Percentiles rank a stretch among this genome's conserved stretches.
phyloP scores from a whole-genome alignment of 108 stramenopile genomes.

The Phaeodactylum tricornutum region DNA sequence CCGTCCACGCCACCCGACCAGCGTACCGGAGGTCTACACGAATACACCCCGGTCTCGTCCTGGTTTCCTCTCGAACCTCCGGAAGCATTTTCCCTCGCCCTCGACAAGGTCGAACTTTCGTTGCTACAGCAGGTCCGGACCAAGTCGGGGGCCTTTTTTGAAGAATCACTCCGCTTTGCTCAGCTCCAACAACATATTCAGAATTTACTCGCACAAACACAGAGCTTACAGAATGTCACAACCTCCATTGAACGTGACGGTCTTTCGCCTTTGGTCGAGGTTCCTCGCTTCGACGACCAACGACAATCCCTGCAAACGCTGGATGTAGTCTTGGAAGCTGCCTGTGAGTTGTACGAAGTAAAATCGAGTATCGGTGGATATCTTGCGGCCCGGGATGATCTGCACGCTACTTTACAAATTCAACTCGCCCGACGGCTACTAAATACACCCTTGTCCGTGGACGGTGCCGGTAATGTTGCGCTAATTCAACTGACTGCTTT shows the following conservation, averaged over 20 bases:
- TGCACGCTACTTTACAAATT: conserved; percentile 69
- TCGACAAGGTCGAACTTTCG: conserved; percentile 74
- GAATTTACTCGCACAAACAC: conserved; percentile 54
- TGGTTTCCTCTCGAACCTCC: conserved; percentile 18
- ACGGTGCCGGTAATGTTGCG: conserved; percentile 12
- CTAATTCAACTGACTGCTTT: conserved; percentile 45
- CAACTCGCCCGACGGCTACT: conserved; percentile 49
- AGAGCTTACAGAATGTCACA: conserved; percentile 25
- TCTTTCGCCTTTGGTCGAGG: conserved; percentile 41
- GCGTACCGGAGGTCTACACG: not conserved
- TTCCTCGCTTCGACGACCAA: conserved; percentile 37
- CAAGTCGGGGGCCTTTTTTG: conserved; percentile 69
- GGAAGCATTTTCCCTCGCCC: conserved; percentile 49
- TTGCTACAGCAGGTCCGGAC: conserved; percentile 70
- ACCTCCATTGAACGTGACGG: conserved; percentile 25
- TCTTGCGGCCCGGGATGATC: conserved; percentile 57
- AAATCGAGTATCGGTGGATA: conserved; percentile 59
- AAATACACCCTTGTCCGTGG: conserved; percentile 7
- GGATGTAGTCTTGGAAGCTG: conserved; percentile 47
- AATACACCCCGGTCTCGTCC: not conserved
- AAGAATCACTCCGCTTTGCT: conserved; percentile 77
- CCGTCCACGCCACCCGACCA: conserved; percentile 3
- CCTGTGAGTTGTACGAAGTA: conserved; percentile 55
- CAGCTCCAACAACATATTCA: conserved; percentile 57
- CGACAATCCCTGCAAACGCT: conserved; percentile 48